Percentiles rank a stretch among this genome's conserved stretches.
phyloP scores from a whole-genome alignment of 176 grass and related monocot genomes.

The Cenchrus americanus region DNA sequence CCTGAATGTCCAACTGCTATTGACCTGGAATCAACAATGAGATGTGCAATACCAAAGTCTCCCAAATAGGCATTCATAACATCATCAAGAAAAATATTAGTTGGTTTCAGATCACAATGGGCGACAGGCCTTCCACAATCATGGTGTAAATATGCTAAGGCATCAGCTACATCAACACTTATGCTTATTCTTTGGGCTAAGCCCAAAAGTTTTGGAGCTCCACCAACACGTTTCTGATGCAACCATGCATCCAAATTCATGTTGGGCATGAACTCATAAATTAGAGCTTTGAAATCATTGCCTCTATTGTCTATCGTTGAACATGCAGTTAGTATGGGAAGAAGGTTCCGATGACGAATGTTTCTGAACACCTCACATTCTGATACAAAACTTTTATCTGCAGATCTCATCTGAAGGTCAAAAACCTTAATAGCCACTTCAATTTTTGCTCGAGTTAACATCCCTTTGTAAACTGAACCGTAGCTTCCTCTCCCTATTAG shows the following conservation, averaged over 20 bases:
- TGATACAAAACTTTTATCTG: constrained; percentile 26
- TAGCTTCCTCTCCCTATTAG: constrained; percentile 53
- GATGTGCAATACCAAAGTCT: constrained; percentile 56
- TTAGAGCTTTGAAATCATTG: constrained; percentile 50
- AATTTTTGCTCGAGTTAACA: background rate
- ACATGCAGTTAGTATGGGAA: constrained; percentile 50
- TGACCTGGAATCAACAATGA: background rate
- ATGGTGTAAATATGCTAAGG: constrained; percentile 57
- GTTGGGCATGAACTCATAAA: constrained; percentile 63
- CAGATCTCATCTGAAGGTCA: constrained; percentile 30
- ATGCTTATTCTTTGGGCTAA: constrained; percentile 48
- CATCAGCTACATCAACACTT: constrained; percentile 38
- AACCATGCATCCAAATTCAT: constrained; percentile 61
- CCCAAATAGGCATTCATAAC: constrained; percentile 56
- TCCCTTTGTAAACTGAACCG: constrained; percentile 58
- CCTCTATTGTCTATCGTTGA: constrained; percentile 39
- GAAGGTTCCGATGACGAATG: constrained; percentile 50
- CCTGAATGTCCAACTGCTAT: background rate
- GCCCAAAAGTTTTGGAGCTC: constrained; percentile 21
- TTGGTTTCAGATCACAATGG: constrained; percentile 57
- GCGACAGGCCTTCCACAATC: constrained; percentile 22
- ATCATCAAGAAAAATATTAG: constrained; percentile 54
- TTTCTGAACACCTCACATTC: constrained; percentile 54
- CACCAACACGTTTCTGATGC: background rate
- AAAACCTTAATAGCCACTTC: constrained; percentile 56